Base-by-base conservation (phyloP, 2,329 filamentous ascomycete genomes). In the Ceratocystis destructans region DNA sequence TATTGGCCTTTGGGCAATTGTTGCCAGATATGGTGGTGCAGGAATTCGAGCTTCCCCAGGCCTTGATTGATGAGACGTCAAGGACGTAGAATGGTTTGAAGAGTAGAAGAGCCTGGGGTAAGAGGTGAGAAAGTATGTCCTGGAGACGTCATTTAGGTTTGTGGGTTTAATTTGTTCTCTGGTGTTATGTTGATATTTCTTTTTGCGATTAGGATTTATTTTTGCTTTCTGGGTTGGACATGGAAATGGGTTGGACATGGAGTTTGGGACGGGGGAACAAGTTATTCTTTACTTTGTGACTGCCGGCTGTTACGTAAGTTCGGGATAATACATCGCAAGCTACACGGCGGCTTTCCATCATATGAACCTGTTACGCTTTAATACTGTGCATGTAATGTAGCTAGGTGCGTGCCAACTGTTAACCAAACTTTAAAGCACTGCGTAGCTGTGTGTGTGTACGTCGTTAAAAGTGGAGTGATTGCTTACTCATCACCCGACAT, bases 1-100 rank as follows among this genome's bases (percentile, higher is more conserved):
- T 86, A 17, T 79, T 87, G 61, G 93, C 92, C 2, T 97, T 94
- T 82, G 93, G 93, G 0, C 83, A 87, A 31, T 82, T 88, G 0
- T 76, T 97, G 22, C 92, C 92, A 0, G 89, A 96, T 15, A 78
- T 87, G 67, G 74, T 78, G 4, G 83, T 89, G 72, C 73, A 73
- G 41, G 89, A 96, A 53, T 97, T 96, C 73, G 80, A 83, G 67
- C 77, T 96, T 64, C 89, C 92, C 0, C 78, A 82, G 5, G 87
- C 87, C 46, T 83, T 82, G 68, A 75, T 78, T 73, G 74, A 87
- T 74, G 77, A 79, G 69, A 81, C 83, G 3, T 41, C 3, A 10
- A 41, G 3, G 10, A 12, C 37, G 10, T 4, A 41, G 3, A 71
- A 79, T 76, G 48, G 73, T 3, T 15, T 37, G 33, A 31, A 61